Percentiles rank a stretch among this genome's conserved stretches.
Conservation (phyloP, 2,329 filamentous ascomycete genomes). For the Alternaria panax region DNA sequence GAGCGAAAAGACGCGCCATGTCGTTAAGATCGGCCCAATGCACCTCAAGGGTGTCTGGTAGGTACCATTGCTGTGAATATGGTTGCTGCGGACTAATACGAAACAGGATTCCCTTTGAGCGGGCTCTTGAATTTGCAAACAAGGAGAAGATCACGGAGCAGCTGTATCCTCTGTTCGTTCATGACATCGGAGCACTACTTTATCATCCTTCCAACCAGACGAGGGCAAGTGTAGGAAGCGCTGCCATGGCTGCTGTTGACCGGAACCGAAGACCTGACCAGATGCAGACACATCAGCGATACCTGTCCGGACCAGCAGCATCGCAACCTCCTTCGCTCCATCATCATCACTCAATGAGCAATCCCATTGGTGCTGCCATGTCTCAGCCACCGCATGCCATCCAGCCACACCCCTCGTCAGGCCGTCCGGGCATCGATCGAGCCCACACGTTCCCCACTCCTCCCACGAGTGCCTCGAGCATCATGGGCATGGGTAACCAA, state of each 20-base stretch:
- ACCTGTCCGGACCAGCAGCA: constrained; percentile 67
- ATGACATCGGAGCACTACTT: constrained; percentile 91
- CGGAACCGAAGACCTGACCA: constrained; percentile 56
- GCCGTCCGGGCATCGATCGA: constrained; percentile 75
- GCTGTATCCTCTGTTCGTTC: constrained; percentile 93
- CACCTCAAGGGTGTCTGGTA: constrained; percentile 79
- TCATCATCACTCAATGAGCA: constrained; percentile 72
- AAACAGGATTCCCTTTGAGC: constrained; percentile 92
- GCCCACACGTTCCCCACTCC: constrained; percentile 94
- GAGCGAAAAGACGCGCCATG: constrained; percentile 94
- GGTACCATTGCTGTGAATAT: constrained; percentile 1
- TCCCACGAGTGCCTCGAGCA: constrained; percentile 88
- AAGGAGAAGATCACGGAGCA: constrained; percentile 99
- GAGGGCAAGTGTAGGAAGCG: constrained; percentile 76
- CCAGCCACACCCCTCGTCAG: constrained; percentile 63
- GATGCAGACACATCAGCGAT: constrained; percentile 54
- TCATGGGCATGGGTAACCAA: constrained; percentile 77
- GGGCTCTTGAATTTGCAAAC: constrained; percentile 97
- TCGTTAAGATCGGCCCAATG: constrained; percentile 99
- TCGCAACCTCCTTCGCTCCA: constrained; percentile 73
- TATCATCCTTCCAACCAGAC: constrained; percentile 92
- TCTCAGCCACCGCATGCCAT: constrained; percentile 73
- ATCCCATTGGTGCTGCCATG: constrained; percentile 63
- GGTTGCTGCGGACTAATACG: constrained; percentile 13
- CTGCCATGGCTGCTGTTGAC: constrained; percentile 77